These are phyloP conservation scores for Amylostereum chailletii DNA, from an alignment of 1,284 basidiomycete genomes.

Conservation along the genomic window DNA sequence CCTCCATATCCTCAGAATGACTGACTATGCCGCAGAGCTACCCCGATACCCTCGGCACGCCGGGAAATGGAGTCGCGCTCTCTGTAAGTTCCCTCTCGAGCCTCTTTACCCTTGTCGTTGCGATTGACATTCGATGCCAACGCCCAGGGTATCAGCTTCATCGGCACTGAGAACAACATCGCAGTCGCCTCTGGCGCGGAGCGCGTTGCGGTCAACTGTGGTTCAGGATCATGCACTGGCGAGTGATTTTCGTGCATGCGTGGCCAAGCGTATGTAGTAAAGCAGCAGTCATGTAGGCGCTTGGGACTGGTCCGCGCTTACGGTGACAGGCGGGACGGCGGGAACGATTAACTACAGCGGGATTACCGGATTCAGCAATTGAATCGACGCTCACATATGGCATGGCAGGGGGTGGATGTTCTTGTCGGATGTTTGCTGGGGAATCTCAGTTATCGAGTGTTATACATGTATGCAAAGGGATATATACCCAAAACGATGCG, in stretches of 20 bases:
- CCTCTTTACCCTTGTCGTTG: not conserved
- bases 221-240: constrained; percentile 22
- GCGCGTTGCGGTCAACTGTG: constrained; percentile 25
- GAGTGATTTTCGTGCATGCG: not conserved
- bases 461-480: too few species aligned
- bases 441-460: too few species aligned
- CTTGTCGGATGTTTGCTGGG: too few species aligned
- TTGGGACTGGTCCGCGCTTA: constrained; percentile 45
- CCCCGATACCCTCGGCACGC: constrained; percentile 26
- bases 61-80: constrained; percentile 24
- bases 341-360: constrained; percentile 31
- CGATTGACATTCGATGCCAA: not conserved
- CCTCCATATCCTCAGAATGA: not conserved
- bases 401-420: too few species aligned
- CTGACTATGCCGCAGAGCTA: constrained; percentile 20
- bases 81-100: constrained; percentile 14
- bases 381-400: too few species aligned
- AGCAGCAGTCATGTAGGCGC: constrained; percentile 21
- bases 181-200: constrained; percentile 18
- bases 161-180: constrained; percentile 18
- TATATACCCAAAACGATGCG: too few species aligned
- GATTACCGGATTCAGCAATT: constrained; percentile 23
- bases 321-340: constrained; percentile 32
- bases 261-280: too few species aligned
- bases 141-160: constrained; percentile 21